Evolutionary conservation across 306 rosid genomes (phyloP), one percentile per base, ranked within the genome.

Genomic region (Pachyrhizus erosus): DNA sequence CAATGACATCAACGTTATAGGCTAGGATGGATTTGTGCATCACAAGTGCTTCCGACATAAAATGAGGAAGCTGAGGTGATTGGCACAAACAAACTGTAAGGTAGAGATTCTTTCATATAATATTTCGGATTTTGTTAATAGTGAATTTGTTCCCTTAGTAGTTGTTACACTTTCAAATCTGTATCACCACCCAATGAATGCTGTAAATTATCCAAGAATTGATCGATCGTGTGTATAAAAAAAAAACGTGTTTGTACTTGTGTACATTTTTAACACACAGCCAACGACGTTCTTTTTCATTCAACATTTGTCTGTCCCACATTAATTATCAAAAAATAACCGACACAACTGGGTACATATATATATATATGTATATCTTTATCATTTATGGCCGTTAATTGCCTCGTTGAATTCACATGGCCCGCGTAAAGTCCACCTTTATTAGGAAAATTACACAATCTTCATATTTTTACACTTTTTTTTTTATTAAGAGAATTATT

Each of bases 161-260:
- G 62, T 40, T 62, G 29, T 18, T n/a, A n/a, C n/a, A n/a, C n/a
- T n/a, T n/a, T n/a, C 24, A 45, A 82, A 69, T 57, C 24, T 77
- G 68, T 77, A 65, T 33, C 69, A 55, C n/a, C 40, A 3, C 7
- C 67, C n/a, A n/a, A n/a, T n/a, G 80, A 52, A 52, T 70, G 77
- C 39, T 78, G 86, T 86, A 82, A 65, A 82, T 77, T 86, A 57
- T 78, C 80, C 64, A 23, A 21, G 34, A 77, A 29, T 37, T 77
- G 18, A 33, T 71, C 58, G 52, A 48, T 83, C 21, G 26, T 84
- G 76, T 64, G 69, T 71, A 77, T 70, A 70, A n/a, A n/a, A n/a
- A n/a, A n/a, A n/a, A n/a, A n/a, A n/a, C n/a, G 2, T 64, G 31
- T 43, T 1, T 26, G 62, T 5, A 64, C 39, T 8, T 9, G 8